Base-by-base conservation (phyloP, 2,329 filamentous ascomycete genomes). In the Plectosphaerella plurivora region DNA sequence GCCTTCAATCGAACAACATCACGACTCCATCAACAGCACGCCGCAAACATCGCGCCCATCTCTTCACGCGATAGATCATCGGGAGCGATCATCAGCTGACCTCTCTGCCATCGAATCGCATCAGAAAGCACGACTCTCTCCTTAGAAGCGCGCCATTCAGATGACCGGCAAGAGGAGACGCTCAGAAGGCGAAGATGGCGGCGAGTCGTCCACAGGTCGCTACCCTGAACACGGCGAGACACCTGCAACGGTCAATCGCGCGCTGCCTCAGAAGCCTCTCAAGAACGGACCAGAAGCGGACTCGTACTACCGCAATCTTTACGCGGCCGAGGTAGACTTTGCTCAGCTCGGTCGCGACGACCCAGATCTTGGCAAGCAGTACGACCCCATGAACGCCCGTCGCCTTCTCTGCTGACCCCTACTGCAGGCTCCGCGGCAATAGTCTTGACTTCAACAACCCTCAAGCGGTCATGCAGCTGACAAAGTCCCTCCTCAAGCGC, bases 381-480 rank as follows among this genome's bases (percentile, higher is more conserved):
- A 22, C 16, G n/a, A 41, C 15, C n/a, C n/a, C 35, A 7, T 12
- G 35, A 12, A 37, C 11, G 35, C 35, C 35, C 11, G 35, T 41
- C 12, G 22, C 22, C 22, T 22, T 41, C 15, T 41, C 37, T 41
- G 8, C 37, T 15, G 8, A 15, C n/a, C 37, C 10, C 33, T 18
- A n/a, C 33, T 52, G 10, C 52, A 74, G 72, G 7, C 59, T 73
- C 39, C 69, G 70, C 36, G 58, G 68, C 15, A 66, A 72, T 9
- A 82, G 86, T 57, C 75, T 96, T 24, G 84, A 97, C 70, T 97
- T 97, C 61, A 86, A 83, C 49, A 81, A 96, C 61, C 87, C 92
- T 5, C 73, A 78, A 48, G 83, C 89, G 20, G 82, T 96, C 9
- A 82, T 88, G 82, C 91, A 85, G 60, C 75, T 97, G 47, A 95